A percentile compares a stretch with the other conserved stretches of the same genome.
phyloP scores from a whole-genome alignment of 257 asterid species.

The Solanum raphanifolium region DNA sequence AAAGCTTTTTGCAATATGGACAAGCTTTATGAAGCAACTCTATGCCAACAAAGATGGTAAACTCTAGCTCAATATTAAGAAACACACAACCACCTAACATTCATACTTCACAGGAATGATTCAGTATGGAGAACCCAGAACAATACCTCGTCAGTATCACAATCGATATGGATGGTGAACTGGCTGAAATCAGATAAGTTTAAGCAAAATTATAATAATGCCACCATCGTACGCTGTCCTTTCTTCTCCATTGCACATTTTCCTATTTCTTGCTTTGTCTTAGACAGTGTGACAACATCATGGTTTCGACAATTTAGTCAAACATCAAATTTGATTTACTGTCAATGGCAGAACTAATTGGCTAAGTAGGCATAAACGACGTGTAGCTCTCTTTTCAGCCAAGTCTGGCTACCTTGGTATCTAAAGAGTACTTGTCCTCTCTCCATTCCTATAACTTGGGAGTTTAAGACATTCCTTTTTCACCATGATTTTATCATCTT shows the following conservation, averaged over 20 bases:
- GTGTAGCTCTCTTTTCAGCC: background rate
- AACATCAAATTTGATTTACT: background rate
- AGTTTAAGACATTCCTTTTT: background rate
- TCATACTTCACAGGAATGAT: background rate
- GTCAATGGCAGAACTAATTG: background rate
- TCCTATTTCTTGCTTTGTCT: background rate
- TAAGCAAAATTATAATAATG: background rate
- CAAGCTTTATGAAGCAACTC: background rate
- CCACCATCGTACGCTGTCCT: background rate
- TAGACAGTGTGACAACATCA: background rate
- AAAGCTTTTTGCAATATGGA: background rate
- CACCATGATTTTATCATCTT: background rate
- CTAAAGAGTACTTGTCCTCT: background rate
- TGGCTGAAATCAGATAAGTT: background rate
- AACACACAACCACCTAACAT: background rate
- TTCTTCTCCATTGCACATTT: background rate
- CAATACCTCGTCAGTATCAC: background rate
- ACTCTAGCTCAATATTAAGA: background rate
- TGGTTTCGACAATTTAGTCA: background rate
- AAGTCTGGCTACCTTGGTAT: background rate
- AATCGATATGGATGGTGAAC: background rate
- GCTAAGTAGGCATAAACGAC: background rate
- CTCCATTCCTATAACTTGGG: background rate
- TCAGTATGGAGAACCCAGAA: background rate
- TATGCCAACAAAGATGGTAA: background rate